These are phyloP conservation scores for Lactarius pseudohatsudake DNA, from an alignment of 768 basidiomycete genomes.

Conservation along the genomic window DNA sequence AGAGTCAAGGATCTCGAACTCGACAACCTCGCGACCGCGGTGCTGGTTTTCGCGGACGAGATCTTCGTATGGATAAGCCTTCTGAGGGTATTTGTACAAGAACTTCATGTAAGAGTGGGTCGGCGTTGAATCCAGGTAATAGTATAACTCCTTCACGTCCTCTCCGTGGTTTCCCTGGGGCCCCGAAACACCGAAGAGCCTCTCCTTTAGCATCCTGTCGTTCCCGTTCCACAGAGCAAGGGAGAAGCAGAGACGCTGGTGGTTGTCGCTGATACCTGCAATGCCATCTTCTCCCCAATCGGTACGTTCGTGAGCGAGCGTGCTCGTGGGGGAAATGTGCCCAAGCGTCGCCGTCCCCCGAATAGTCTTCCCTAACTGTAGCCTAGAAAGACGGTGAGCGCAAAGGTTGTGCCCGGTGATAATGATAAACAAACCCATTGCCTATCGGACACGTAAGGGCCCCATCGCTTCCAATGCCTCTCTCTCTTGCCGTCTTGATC, in stretches of 20 bases:
- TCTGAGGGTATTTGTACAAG: constrained; percentile 97
- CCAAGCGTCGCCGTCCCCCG: constrained; percentile 94
- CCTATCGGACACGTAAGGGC: constrained; percentile 94
- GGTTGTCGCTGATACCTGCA: constrained; percentile 96
- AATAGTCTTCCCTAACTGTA: constrained; percentile 98
- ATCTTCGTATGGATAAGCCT: constrained; percentile 89
- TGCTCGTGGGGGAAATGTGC: constrained; percentile 93
- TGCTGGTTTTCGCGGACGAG: constrained; percentile 83
- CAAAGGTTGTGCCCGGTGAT: neutral
- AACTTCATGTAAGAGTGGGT: constrained; percentile 99
- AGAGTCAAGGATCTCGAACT: constrained; percentile 93
- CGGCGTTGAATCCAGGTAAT: constrained; percentile 97
- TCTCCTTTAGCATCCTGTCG: constrained; percentile 95
- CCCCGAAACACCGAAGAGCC: constrained; percentile 93
- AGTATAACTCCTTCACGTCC: constrained; percentile 98
- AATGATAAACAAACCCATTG: constrained; percentile 76
- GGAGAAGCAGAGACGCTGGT: constrained; percentile 88
- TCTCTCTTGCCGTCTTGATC: constrained; percentile 76
- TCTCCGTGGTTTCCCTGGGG: constrained; percentile 99
- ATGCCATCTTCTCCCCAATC: constrained; percentile 99
- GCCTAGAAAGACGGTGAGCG: constrained; percentile 53
- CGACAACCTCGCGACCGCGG: constrained; percentile 79
- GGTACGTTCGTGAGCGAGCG: constrained; percentile 88
- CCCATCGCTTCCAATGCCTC: constrained; percentile 98
- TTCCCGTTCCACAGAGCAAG: constrained; percentile 93